phyloP scores from a whole-genome alignment of 345 rosid genomes.

The Brassica incana region DNA sequence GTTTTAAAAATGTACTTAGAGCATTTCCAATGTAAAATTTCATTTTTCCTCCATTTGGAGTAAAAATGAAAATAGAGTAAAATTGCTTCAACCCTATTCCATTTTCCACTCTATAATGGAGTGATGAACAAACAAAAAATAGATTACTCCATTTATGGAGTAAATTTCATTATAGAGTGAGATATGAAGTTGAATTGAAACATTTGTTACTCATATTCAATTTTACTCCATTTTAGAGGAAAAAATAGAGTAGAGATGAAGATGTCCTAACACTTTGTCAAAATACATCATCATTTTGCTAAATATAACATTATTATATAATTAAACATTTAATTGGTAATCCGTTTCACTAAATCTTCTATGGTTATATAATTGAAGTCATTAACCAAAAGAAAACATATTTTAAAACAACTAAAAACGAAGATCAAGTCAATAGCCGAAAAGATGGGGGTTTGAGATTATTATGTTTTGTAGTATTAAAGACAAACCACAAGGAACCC shows the following conservation, averaged over 20 bases:
- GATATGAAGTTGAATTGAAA: no score
- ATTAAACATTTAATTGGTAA: not conserved
- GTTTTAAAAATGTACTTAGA: not conserved
- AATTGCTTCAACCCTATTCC: no score
- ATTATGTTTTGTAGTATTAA: not conserved
- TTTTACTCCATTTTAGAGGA: no score
- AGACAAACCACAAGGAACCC: constrained; percentile 24
- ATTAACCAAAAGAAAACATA: not conserved
- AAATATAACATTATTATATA: not conserved
- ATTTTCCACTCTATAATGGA: no score
- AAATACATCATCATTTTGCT: not conserved
- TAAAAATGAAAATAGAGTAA: no score
- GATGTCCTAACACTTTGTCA: not conserved
- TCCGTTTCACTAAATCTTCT: not conserved
- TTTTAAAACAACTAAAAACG: not conserved
- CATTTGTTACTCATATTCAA: no score
- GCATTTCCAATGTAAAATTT: no score
- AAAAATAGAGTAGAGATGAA: no score
- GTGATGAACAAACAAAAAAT: no score
- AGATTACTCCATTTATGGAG: no score
- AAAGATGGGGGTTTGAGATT: constrained; percentile 20
- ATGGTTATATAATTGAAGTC: not conserved
- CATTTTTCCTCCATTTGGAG: no score
- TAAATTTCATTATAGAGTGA: no score
- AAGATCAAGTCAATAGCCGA: constrained; percentile 30